These are phyloP conservation scores for Sporobolomyces phaffii DNA, from an alignment of 768 basidiomycete genomes.

Conservation along the genomic window DNA sequence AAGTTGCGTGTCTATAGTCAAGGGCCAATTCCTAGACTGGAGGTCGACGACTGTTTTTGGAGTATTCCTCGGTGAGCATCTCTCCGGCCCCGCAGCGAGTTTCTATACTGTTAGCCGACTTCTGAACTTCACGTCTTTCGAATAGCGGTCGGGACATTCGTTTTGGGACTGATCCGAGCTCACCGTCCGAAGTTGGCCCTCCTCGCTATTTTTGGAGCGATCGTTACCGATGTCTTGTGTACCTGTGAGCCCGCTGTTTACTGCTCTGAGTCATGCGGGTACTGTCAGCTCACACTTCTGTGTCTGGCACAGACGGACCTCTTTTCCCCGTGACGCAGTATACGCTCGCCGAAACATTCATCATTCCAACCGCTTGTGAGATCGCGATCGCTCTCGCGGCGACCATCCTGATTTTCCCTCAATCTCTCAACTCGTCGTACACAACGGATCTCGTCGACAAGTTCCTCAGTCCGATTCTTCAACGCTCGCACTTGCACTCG, in stretches of 20 bases:
- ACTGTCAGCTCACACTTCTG: too few species aligned
- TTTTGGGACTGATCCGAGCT: constrained; percentile 52
- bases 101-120: too few species aligned
- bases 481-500: constrained; percentile 31
- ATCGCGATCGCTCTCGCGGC: constrained; percentile 53
- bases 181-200: constrained; percentile 52
- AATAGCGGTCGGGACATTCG: constrained; percentile 49
- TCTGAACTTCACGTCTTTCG: too few species aligned
- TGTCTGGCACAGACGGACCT: constrained; percentile 46
- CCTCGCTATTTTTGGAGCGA: constrained; percentile 42
- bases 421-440: constrained; percentile 52
- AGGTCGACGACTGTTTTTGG: constrained; percentile 53
- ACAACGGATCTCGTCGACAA: constrained; percentile 44
- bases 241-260: constrained; percentile 50
- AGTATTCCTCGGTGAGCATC: constrained; percentile 49
- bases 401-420: constrained; percentile 55
- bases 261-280: constrained; percentile 24
- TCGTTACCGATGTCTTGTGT: constrained; percentile 43
- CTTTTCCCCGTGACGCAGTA: constrained; percentile 43
- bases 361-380: constrained; percentile 52
- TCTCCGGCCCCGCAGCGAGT: too few species aligned
- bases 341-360: constrained; percentile 31
- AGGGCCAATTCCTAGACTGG: constrained; percentile 54
- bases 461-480: constrained; percentile 41
- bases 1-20: constrained; percentile 46